A percentile compares a stretch with the other conserved stretches of the same genome.
Evolutionary conservation across 306 rosid species (phyloP).

Genomic region (Malus orientalis): DNA sequence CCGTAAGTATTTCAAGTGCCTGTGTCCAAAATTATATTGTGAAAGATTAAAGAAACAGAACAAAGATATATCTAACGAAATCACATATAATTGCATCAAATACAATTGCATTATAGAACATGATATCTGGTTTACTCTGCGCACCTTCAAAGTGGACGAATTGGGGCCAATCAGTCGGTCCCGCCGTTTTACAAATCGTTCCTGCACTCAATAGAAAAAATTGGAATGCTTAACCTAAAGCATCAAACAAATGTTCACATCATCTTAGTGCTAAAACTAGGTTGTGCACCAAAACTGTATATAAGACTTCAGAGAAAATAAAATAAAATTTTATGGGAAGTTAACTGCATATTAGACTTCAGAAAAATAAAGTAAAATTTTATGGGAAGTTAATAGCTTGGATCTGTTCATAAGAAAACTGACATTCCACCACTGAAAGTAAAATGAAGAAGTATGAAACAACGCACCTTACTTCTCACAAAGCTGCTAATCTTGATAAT

Average conservation of each 20-base stretch:
- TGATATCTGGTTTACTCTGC: not conserved
- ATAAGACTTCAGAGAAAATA: not conserved
- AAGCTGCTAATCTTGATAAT: slow-evolving; percentile 69
- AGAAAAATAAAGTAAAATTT: not conserved
- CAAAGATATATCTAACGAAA: not conserved
- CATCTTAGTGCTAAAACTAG: not conserved
- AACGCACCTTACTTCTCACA: slow-evolving; percentile 66
- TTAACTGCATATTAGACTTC: not conserved
- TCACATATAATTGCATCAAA: not conserved
- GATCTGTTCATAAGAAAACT: not conserved
- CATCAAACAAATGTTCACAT: not conserved
- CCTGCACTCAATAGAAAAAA: slow-evolving; percentile 38
- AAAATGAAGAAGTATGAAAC: not conserved
- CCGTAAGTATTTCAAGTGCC: slow-evolving; percentile 60
- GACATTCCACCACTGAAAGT: not conserved
- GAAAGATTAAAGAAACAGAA: not conserved
- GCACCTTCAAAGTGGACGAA: slow-evolving; percentile 81
- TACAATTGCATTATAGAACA: not conserved
- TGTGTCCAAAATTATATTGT: slow-evolving; percentile 20
- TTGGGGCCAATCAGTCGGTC: slow-evolving; percentile 86
- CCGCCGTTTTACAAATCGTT: slow-evolving; percentile 77
- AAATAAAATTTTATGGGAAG: not conserved
- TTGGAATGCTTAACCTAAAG: not conserved
- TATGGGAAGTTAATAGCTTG: not conserved
- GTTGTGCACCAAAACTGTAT: not conserved